Evolutionary conservation across 1,139 yeast genomes (phyloP), one percentile per base, ranked within the genome.

Genomic region (Saccharomyces uvarum): DNA sequence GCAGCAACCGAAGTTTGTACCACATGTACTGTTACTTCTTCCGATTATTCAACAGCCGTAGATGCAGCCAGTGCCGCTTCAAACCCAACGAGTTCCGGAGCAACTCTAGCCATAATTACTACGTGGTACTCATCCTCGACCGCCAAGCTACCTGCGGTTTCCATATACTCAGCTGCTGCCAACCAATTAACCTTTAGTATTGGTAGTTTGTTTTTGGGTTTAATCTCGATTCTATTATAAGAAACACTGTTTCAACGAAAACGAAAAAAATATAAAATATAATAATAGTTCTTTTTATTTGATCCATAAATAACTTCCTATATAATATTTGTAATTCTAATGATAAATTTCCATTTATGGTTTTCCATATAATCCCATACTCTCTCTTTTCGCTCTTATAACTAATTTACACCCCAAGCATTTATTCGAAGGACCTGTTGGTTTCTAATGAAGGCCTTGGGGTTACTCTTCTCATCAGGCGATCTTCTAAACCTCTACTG

Each of bases 401-500:
- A 16, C 44, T 38, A 38, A 19, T 38, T 19, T 38, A 9, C 44
- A 16, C 26, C 6, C 14, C 24, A 16, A 33, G 9, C 8, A 42
- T 13, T 32, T 38, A 31, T n/a, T 29, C 41, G n/a, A 19, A 16
- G 9, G 46, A 24, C 42, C 51, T 49, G 7, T 49, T 47, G 14
- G 33, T 14, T 44, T 66, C 70, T 11, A 60, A 26, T 3, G 71
- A 66, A 1, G 70, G 60, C 26, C 66, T 59, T 16, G 70, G 70
- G 3, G 70, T 64, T 3, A 69, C 61, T 49, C 71, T 61, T 52
- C 67, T 57, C 19, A 65, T 47, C 27, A 70, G 55, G 38, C 65
- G 60, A 38, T 67, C 67, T 53, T 70, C 72, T 26, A 68, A 51
- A 47, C 56, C 52, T 29, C 63, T 56, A 46, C 62, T 63, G 16